Evolutionary conservation across 2,329 filamentous ascomycete genomes (phyloP), one percentile per base, ranked within the genome.

Genomic region (Aspergillus sp.): DNA sequence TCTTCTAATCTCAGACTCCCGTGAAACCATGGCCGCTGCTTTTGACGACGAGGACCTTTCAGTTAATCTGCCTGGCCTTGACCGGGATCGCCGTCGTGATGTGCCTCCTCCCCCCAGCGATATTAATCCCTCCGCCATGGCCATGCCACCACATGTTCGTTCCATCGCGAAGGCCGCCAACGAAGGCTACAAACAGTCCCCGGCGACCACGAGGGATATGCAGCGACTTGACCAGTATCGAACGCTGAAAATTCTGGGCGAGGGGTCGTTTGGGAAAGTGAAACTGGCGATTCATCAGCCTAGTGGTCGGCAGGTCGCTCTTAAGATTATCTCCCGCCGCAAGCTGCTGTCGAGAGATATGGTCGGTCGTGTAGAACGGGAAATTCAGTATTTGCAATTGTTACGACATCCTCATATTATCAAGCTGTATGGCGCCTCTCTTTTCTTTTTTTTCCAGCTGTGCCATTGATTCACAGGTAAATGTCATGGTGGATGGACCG

Each of bases 241-340:
- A 59, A 84, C 96, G 48, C 77, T 95, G 57, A 85, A 83, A 66
- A 96, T 91, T 10, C 78, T 98, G 9, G 93, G 93, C 47, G 93
- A 98, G 72, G 93, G 93, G 41, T 96, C 90, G 2, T 98, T 98
- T 67, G 93, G 93, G 59, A 98, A 98, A 73, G 93, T 98, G 66
- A 97, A 97, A 76, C 80, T 98, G 59, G 93, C 93, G 26, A 86
- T 90, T 38, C 93, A 98, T 66, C 83, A 88, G 61, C 83, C 89
- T 57, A 97, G 88, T 56, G 87, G 87, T 54, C 90, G 97, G 69
- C 88, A 96, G 73, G 93, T 98, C 43, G 93, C 93, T 29, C 79
- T 98, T 64, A 98, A 98, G 77, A 96, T 97, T 64, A 98, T 98
- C 62, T 87, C 89, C 38, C 81, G 93, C 56, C 93, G 93, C 74